These are phyloP conservation scores for Phytophthora crassamura DNA, from an alignment of 352 stramenopile genomes.

Conservation along the genomic window DNA sequence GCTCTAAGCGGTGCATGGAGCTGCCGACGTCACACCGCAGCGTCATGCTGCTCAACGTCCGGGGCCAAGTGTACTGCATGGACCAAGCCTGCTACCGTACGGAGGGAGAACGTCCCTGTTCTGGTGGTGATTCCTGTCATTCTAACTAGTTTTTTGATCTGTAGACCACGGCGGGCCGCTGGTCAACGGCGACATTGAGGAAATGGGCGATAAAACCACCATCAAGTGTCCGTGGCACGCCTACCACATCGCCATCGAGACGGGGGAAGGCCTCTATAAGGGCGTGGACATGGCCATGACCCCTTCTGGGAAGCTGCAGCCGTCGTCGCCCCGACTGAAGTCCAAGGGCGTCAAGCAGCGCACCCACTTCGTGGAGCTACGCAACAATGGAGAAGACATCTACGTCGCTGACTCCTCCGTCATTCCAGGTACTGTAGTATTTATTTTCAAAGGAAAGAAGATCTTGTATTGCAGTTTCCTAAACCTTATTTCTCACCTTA, in stretches of 20 bases:
- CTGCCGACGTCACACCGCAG: constrained; percentile 73
- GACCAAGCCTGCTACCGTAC: constrained; percentile 88
- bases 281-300: constrained; percentile 78
- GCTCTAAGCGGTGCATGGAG: constrained; percentile 59
- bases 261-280: constrained; percentile 87
- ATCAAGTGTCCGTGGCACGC: constrained; percentile 90
- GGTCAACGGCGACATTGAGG: constrained; percentile 84
- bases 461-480: constrained; percentile 1
- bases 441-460: neutral
- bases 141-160: constrained; percentile 3
- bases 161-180: constrained; percentile 84
- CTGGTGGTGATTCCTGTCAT: constrained; percentile 21
- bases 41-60: constrained; percentile 73
- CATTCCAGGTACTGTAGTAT: constrained; percentile 47
- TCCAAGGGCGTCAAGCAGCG: constrained; percentile 89
- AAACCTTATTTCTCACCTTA: constrained; percentile 18
- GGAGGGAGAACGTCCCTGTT: constrained; percentile 10
- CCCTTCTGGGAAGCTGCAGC: constrained; percentile 51
- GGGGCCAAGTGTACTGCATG: constrained; percentile 80
- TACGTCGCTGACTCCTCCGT: constrained; percentile 81
- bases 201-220: constrained; percentile 76
- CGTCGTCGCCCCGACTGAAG: constrained; percentile 67
- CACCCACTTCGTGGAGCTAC: constrained; percentile 80
- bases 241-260: constrained; percentile 85
- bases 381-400: constrained; percentile 66